Conservation (phyloP, 1,139 yeast genomes). For the Nakaseomyces glabratus region DNA sequence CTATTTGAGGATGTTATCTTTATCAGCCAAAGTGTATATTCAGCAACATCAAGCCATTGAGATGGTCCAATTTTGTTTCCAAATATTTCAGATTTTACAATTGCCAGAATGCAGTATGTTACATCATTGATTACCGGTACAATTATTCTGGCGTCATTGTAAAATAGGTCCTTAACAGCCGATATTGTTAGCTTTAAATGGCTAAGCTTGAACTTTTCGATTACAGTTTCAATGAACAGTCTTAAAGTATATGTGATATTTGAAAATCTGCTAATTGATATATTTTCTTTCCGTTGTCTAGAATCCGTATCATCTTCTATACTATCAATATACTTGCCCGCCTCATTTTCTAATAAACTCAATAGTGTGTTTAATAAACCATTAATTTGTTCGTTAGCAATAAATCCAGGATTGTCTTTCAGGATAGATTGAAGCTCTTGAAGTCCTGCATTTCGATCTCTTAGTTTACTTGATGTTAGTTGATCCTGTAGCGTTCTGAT, state of each 20-base stretch:
- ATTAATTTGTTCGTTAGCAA: slow-evolving; percentile 22
- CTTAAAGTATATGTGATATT: slow-evolving; percentile 35
- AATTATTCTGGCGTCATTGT: slow-evolving; percentile 12
- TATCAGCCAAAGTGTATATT: slow-evolving; percentile 13
- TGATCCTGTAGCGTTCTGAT: too few species aligned
- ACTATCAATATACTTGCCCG: slow-evolving; percentile 30
- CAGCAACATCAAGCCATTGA: slow-evolving; percentile 22
- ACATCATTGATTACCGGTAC: slow-evolving; percentile 22
- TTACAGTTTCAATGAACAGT: slow-evolving; percentile 23
- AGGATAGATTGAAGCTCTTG: slow-evolving; percentile 33
- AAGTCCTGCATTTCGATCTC: slow-evolving; percentile 47
- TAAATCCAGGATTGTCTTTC: slow-evolving; percentile 18
- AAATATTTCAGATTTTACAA: slow-evolving; percentile 20
- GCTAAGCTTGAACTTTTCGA: slow-evolving; percentile 19
- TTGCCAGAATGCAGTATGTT: slow-evolving; percentile 17
- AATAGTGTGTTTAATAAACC: slow-evolving; percentile 35
- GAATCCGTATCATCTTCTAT: slow-evolving; percentile 9
- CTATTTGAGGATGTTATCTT: slow-evolving; percentile 12
- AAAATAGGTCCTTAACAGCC: slow-evolving; percentile 23
- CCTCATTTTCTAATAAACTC: slow-evolving; percentile 38
- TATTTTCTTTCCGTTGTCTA: slow-evolving; percentile 18
- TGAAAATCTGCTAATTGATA: slow-evolving; percentile 37
- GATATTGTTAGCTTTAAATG: slow-evolving; percentile 19
- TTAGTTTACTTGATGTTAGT: slow-evolving; percentile 40
- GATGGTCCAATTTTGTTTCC: slow-evolving; percentile 19